Evolutionary conservation across 2,329 filamentous ascomycete species (phyloP).

Genomic region (Colletotrichum euphorbiae): DNA sequence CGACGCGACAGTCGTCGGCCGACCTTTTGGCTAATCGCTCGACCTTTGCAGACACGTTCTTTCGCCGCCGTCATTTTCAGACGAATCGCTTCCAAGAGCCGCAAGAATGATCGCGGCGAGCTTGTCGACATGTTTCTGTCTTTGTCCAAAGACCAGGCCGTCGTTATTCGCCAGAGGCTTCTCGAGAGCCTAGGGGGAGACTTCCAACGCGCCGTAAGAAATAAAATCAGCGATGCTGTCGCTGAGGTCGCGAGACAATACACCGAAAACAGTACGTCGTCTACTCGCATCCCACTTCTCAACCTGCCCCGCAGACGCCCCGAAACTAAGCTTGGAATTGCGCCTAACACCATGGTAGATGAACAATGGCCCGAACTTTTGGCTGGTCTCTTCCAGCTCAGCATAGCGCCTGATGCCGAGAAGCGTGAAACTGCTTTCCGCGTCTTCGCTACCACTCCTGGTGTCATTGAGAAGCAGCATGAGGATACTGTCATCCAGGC

Average conservation of each 20-base stretch:
- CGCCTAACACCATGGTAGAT: slow-evolving; percentile 59
- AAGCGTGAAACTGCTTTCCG: slow-evolving; percentile 94
- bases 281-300: slow-evolving; percentile 15
- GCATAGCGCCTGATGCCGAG: slow-evolving; percentile 83
- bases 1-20: not conserved
- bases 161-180: slow-evolving; percentile 85
- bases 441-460: slow-evolving; percentile 94
- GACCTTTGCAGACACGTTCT: slow-evolving; percentile 75
- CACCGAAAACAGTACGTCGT: slow-evolving; percentile 82
- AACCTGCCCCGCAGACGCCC: not conserved
- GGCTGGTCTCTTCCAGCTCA: slow-evolving; percentile 86
- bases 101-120: slow-evolving; percentile 78
- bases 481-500: slow-evolving; percentile 89
- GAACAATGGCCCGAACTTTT: slow-evolving; percentile 92
- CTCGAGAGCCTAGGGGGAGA: slow-evolving; percentile 82
- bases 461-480: slow-evolving; percentile 95
- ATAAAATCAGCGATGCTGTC: slow-evolving; percentile 98
- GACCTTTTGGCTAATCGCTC: slow-evolving; percentile 4
- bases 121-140: slow-evolving; percentile 88
- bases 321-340: slow-evolving; percentile 2
- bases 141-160: slow-evolving; percentile 77
- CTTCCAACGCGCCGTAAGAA: slow-evolving; percentile 78
- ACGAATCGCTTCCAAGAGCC: slow-evolving; percentile 88
- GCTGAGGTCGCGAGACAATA: slow-evolving; percentile 96
- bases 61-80: slow-evolving; percentile 96